Evolutionary conservation across 306 rosid genomes (phyloP).

Genomic region (Prunus salicina): DNA sequence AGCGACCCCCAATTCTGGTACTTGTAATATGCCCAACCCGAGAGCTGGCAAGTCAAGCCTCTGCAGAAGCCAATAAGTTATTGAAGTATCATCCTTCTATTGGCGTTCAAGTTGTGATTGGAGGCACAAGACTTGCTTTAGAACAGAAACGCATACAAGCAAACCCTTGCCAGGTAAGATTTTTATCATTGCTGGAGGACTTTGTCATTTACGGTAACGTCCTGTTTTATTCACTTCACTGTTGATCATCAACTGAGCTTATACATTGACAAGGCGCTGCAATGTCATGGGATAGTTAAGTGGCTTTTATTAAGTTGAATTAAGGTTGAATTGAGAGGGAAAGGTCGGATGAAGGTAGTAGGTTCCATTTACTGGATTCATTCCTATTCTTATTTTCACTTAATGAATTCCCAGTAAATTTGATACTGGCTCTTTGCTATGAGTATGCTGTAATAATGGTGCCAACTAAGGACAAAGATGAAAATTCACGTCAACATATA

Average conservation of each 20-base stretch:
- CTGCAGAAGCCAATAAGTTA: conserved; percentile 74
- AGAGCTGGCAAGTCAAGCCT: conserved; percentile 94
- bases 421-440: background rate
- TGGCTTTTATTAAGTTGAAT: background rate
- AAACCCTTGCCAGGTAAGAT: conserved; percentile 82
- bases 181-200: conserved; percentile 18
- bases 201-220: background rate
- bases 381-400: background rate
- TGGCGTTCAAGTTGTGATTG: conserved; percentile 95
- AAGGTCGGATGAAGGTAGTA: background rate
- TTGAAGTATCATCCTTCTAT: conserved; percentile 80
- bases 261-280: background rate
- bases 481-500: background rate
- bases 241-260: conserved; percentile 20
- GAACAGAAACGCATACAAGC: conserved; percentile 94
- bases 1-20: conserved; percentile 75
- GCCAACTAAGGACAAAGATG: background rate
- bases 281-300: background rate
- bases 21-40: conserved; percentile 96
- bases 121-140: conserved; percentile 79
- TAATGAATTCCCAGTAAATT: background rate
- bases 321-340: background rate
- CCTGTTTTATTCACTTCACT: background rate
- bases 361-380: background rate
- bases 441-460: background rate